These are phyloP conservation scores for Penicillium sumatraense DNA, from an alignment of 2,329 filamentous ascomycete genomes.

Conservation along the genomic window DNA sequence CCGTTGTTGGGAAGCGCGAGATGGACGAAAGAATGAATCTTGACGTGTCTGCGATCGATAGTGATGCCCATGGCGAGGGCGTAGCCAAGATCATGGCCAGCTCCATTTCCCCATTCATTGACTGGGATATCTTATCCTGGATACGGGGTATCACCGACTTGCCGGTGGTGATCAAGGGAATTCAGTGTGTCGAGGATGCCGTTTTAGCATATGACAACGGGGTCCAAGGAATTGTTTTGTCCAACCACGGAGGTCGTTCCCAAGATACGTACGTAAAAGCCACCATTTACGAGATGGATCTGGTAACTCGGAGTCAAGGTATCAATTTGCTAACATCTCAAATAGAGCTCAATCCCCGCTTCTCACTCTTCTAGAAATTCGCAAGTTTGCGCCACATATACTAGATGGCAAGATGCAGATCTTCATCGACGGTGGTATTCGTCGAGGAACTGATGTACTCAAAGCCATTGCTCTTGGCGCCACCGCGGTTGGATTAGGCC, in stretches of 20 bases:
- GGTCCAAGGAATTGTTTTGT: conserved; percentile 50
- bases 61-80: conserved; percentile 23
- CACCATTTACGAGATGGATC: background rate
- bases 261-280: conserved; percentile 42
- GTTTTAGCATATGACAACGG: conserved; percentile 50
- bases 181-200: conserved; percentile 57
- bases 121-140: conserved; percentile 42
- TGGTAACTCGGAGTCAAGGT: no score
- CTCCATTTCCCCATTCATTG: conserved; percentile 34
- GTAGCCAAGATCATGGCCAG: conserved; percentile 36
- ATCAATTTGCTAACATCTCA: background rate
- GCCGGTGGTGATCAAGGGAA: conserved; percentile 44
- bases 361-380: conserved; percentile 66
- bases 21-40: conserved; percentile 37
- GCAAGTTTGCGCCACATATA: conserved; percentile 63
- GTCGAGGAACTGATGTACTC: conserved; percentile 68
- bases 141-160: conserved; percentile 44
- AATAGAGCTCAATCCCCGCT: conserved; percentile 53
- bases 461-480: conserved; percentile 70
- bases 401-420: conserved; percentile 63
- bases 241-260: conserved; percentile 52
- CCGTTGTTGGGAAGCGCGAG: conserved; percentile 38
- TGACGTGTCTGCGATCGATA: conserved; percentile 20
- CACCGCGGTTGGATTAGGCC: conserved; percentile 65
- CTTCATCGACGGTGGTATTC: conserved; percentile 67